Evolutionary conservation across 1,139 yeast species (phyloP).

Genomic region (Wickerhamomyces sp.): DNA sequence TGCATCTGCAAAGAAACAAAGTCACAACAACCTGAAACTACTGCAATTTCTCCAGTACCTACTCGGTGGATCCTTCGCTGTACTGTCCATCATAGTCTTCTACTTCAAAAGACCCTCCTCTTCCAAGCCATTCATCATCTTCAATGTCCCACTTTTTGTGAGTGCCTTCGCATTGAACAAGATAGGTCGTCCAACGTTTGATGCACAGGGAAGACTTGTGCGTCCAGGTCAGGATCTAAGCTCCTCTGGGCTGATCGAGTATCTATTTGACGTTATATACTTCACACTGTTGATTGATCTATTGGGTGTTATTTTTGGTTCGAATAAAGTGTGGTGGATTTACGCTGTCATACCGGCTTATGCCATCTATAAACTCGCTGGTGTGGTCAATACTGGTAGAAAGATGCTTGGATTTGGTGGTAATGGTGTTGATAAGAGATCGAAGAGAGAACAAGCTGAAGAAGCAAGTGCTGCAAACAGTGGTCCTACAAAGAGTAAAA

Average conservation of each 20-base stretch:
- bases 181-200: constrained; percentile 60
- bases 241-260: constrained; percentile 69
- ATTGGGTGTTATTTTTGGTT: constrained; percentile 49
- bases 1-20: constrained; percentile 65
- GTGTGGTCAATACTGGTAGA: constrained; percentile 28
- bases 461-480: constrained; percentile 4
- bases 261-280: constrained; percentile 70
- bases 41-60: constrained; percentile 51
- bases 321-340: constrained; percentile 59
- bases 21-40: constrained; percentile 48
- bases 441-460: constrained; percentile 12
- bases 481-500: constrained; percentile 35
- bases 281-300: constrained; percentile 60
- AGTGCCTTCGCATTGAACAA: constrained; percentile 56
- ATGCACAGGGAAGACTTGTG: constrained; percentile 37
- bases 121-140: constrained; percentile 45
- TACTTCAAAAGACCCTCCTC: constrained; percentile 49
- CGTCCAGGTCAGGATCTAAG: constrained; percentile 61
- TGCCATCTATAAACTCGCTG: constrained; percentile 49
- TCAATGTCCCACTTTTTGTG: constrained; percentile 52
- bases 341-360: constrained; percentile 45
- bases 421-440: constrained; percentile 15
- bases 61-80: constrained; percentile 38
- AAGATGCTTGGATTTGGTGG: constrained; percentile 24
- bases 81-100: constrained; percentile 38